phyloP scores from a whole-genome alignment of 108 stramenopile genomes.

The Cylindrotheca closterium region DNA sequence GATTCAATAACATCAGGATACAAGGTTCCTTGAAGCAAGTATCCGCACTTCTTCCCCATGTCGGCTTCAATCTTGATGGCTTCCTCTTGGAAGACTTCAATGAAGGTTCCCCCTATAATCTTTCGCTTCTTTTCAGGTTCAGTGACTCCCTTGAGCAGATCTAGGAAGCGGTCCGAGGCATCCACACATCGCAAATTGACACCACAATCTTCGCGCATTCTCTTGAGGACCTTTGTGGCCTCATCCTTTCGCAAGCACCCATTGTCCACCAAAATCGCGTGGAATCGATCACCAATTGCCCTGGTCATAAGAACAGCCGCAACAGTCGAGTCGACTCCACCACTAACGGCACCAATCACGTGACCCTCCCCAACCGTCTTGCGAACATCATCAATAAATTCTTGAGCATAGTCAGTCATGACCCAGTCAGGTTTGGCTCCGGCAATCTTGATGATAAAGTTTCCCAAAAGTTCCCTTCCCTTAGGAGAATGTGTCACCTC shows the following conservation, averaged over 20 bases:
- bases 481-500: slow-evolving; percentile 95
- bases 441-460: slow-evolving; percentile 91
- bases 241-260: slow-evolving; percentile 97
- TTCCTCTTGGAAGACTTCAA: slow-evolving; percentile 97
- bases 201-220: slow-evolving; percentile 89
- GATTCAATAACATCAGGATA: slow-evolving; percentile 99
- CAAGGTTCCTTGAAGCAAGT: slow-evolving; percentile 94
- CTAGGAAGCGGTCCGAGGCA: slow-evolving; percentile 92
- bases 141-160: slow-evolving; percentile 79
- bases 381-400: slow-evolving; percentile 90
- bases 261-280: slow-evolving; percentile 98
- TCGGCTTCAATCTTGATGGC: slow-evolving; percentile 83
- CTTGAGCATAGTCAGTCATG: slow-evolving; percentile 95
- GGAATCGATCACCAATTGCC: slow-evolving; percentile 97
- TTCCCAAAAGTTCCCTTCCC: slow-evolving; percentile 83
- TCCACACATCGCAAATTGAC: slow-evolving; percentile 94
- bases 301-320: slow-evolving; percentile 95
- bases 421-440: slow-evolving; percentile 92
- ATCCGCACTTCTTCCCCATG: slow-evolving; percentile 63
- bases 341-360: slow-evolving; percentile 98
- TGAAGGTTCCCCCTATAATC: slow-evolving; percentile 96
- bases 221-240: slow-evolving; percentile 76
- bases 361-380: slow-evolving; percentile 88
- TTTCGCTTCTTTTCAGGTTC: slow-evolving; percentile 98
- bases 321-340: slow-evolving; percentile 99